Percentiles rank a stretch among this genome's conserved stretches.
Conservation (phyloP, 495 filamentous ascomycete genomes). For the Xylaria palmicola region DNA sequence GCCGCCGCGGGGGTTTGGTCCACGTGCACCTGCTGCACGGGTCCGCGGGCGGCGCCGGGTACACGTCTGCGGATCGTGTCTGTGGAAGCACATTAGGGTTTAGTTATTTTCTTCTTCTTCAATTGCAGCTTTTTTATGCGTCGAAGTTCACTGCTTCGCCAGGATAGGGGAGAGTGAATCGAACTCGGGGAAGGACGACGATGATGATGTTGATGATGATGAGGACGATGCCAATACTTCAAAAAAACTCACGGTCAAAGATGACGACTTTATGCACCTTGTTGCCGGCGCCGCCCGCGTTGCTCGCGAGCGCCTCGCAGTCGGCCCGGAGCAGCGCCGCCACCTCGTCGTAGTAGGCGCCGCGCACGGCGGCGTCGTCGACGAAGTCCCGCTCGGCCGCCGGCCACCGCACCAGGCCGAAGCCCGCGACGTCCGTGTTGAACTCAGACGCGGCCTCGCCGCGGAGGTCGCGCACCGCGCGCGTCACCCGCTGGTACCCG, state of each 20-base stretch:
- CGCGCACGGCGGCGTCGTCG: conserved; percentile 60
- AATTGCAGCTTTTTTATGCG: too few species aligned
- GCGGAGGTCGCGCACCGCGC: conserved; percentile 35
- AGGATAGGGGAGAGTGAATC: too few species aligned
- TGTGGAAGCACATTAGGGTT: too few species aligned
- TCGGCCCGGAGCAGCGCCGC: conserved; percentile 58
- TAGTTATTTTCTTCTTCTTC: too few species aligned
- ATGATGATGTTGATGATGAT: too few species aligned
- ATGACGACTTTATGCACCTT: conserved; percentile 61
- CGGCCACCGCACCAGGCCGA: conserved; percentile 37
- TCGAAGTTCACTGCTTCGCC: too few species aligned
- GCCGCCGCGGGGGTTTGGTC: conserved; percentile 74
- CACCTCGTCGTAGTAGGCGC: conserved; percentile 78
- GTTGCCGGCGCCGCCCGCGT: conserved; percentile 1
- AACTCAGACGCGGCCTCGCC: conserved; percentile 24
- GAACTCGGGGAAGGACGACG: too few species aligned
- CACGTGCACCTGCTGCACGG: conserved; percentile 74
- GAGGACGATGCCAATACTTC: too few species aligned
- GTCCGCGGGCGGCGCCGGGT: conserved; percentile 54
- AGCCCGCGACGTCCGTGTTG: conserved; percentile 42
- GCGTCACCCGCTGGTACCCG: conserved; percentile 21
- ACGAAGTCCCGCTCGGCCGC: conserved; percentile 55
- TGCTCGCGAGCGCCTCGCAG: conserved; percentile 51
- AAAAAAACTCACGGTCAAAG: too few species aligned
- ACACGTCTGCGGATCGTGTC: conserved; percentile 71